Evolutionary conservation across 2,329 filamentous ascomycete genomes (phyloP).

Genomic region (Dothideomycetidae sp.): DNA sequence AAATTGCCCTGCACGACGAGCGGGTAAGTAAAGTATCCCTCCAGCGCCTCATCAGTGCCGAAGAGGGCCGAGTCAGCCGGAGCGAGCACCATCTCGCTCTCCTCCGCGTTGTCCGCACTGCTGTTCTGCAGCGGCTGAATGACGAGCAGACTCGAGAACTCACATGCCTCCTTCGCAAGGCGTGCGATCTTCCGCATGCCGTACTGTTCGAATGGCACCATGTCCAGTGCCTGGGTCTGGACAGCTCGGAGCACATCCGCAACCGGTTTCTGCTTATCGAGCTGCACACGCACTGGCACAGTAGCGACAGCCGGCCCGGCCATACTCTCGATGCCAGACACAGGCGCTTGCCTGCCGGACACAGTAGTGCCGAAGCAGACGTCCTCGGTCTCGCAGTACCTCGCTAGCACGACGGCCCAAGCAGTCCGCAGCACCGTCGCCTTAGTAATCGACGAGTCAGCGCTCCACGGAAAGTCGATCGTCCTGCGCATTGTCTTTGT

Average conservation of each 20-base stretch:
- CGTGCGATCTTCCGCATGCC: slow-evolving; percentile 34
- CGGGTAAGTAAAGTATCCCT: not conserved
- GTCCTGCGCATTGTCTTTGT: not conserved
- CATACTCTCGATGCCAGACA: slow-evolving; percentile 25
- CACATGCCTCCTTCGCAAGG: slow-evolving; percentile 28
- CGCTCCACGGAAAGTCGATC: not conserved
- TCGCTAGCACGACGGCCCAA: slow-evolving; percentile 20
- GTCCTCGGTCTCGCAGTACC: slow-evolving; percentile 20
- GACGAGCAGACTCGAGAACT: slow-evolving; percentile 34
- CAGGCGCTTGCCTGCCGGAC: slow-evolving; percentile 24
- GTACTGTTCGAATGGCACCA: slow-evolving; percentile 23
- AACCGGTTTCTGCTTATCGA: slow-evolving; percentile 21
- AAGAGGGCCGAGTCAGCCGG: not conserved
- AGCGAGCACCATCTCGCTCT: not conserved
- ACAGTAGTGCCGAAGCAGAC: slow-evolving; percentile 24
- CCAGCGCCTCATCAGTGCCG: not conserved
- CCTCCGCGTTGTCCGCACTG: not conserved
- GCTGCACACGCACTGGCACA: slow-evolving; percentile 28
- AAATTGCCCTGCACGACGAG: slow-evolving; percentile 1
- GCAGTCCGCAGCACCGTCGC: slow-evolving; percentile 18
- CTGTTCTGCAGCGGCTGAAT: slow-evolving; percentile 19
- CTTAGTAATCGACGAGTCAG: slow-evolving; percentile 15
- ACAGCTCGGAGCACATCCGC: slow-evolving; percentile 19
- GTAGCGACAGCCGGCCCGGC: slow-evolving; percentile 28
- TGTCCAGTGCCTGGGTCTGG: slow-evolving; percentile 18